Percentiles rank a stretch among this genome's conserved stretches.
These are phyloP conservation scores for Neophaeococcomyces aloes DNA, from an alignment of 2,329 filamentous ascomycete species.

Conservation along the genomic window DNA sequence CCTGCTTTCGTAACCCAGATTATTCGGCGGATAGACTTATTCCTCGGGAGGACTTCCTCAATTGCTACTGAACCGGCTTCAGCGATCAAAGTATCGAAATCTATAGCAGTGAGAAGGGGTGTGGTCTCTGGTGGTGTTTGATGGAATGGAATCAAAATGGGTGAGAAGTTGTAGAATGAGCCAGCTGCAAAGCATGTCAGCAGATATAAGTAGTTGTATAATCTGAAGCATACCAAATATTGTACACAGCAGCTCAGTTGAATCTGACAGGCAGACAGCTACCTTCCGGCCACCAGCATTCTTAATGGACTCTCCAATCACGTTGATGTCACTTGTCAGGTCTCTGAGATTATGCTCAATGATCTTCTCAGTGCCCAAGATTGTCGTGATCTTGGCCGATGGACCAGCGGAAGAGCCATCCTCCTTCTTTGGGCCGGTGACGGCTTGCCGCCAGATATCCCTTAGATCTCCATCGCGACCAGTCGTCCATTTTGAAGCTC, in stretches of 20 bases:
- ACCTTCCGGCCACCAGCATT: constrained; percentile 61
- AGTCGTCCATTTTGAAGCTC: constrained; percentile 68
- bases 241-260: constrained; percentile 69
- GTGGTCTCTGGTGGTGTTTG: constrained; percentile 56
- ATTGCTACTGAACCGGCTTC: constrained; percentile 80
- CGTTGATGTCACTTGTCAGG: constrained; percentile 73
- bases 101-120: constrained; percentile 61
- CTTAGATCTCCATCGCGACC: constrained; percentile 82
- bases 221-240: constrained; percentile 52
- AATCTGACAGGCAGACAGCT: constrained; percentile 87
- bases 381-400: constrained; percentile 62
- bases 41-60: constrained; percentile 57
- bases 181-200: constrained; percentile 45
- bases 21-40: constrained; percentile 61
- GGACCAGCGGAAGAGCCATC: constrained; percentile 48
- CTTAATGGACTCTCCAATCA: constrained; percentile 67
- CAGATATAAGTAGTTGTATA: not conserved
- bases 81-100: constrained; percentile 72
- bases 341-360: constrained; percentile 62
- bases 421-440: constrained; percentile 53
- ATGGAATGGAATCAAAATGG: constrained; percentile 77
- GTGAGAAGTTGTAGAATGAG: constrained; percentile 76
- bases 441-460: constrained; percentile 74
- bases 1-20: constrained; percentile 91
- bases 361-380: constrained; percentile 64